A percentile compares a stretch with the other conserved stretches of the same genome.
phyloP scores from a whole-genome alignment of 352 stramenopile genomes.

The Pythium vanterpoolii region DNA sequence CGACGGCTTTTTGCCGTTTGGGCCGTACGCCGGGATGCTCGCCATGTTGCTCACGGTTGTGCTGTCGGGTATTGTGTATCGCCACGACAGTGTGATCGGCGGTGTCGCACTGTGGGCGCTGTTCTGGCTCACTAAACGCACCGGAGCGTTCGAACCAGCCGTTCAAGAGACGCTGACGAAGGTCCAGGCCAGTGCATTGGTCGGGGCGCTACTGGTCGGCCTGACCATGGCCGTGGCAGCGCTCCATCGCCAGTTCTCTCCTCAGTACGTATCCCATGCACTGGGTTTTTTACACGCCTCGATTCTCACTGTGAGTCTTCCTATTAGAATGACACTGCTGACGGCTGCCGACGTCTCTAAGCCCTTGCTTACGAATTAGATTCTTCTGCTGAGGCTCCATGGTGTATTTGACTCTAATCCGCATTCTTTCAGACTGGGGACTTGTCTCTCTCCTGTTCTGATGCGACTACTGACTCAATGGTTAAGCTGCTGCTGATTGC shows the following conservation, averaged over 20 bases:
- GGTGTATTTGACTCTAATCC: too few species aligned
- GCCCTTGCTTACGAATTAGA: slow-evolving; percentile 9
- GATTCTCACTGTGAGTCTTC: background rate
- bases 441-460: slow-evolving; percentile 7
- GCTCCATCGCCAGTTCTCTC: slow-evolving; percentile 10
- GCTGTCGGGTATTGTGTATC: slow-evolving; percentile 42
- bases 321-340: slow-evolving; percentile 3
- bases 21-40: slow-evolving; percentile 43
- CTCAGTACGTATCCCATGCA: slow-evolving; percentile 22
- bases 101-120: slow-evolving; percentile 50
- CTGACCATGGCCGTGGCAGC: slow-evolving; percentile 2
- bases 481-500: background rate
- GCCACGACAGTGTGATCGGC: slow-evolving; percentile 48
- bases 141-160: slow-evolving; percentile 3
- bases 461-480: slow-evolving; percentile 8
- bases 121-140: slow-evolving; percentile 45
- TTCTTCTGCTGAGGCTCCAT: too few species aligned
- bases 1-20: slow-evolving; percentile 37
- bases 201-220: slow-evolving; percentile 7
- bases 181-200: slow-evolving; percentile 11
- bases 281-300: too few species aligned
- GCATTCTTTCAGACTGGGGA: slow-evolving; percentile 9
- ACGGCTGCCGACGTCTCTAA: slow-evolving; percentile 12
- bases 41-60: slow-evolving; percentile 40
- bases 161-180: slow-evolving; percentile 8